Conservation (phyloP, 768 basidiomycete species). For the Serendipita sp. region DNA sequence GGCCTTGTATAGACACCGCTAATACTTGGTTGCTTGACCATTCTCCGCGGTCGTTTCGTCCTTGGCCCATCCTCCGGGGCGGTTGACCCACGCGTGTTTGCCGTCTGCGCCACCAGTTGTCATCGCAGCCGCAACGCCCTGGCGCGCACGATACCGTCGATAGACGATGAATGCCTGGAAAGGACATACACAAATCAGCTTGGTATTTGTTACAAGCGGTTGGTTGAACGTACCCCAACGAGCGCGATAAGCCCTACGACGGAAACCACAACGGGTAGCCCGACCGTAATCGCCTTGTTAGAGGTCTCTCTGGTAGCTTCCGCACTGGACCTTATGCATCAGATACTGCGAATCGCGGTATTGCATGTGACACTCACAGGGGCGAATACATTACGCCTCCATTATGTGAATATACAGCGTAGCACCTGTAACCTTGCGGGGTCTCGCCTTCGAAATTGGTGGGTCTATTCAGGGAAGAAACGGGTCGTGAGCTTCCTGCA, state of each 20-base stretch:
- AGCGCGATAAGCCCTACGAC: not conserved
- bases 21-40: not conserved
- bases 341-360: not conserved
- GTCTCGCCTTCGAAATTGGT: not conserved
- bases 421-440: not conserved
- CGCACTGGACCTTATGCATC: not conserved
- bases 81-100: not conserved
- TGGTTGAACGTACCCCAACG: not conserved
- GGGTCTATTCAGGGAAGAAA: too few species aligned
- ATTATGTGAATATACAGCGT: not conserved
- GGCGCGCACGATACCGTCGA: not conserved
- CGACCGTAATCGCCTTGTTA: not conserved
- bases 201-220: too few species aligned
- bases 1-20: not conserved
- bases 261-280: not conserved
- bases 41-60: not conserved
- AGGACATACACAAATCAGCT: not conserved
- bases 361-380: not conserved
- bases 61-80: slow-evolving; percentile 7
- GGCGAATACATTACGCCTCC: not conserved
- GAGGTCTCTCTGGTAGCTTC: not conserved
- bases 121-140: not conserved
- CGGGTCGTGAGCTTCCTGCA: too few species aligned
- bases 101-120: not conserved
- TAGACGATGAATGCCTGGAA: not conserved